Base-by-base conservation (phyloP, 2,329 filamentous ascomycete genomes). In the Trichoderma oligosporum region DNA sequence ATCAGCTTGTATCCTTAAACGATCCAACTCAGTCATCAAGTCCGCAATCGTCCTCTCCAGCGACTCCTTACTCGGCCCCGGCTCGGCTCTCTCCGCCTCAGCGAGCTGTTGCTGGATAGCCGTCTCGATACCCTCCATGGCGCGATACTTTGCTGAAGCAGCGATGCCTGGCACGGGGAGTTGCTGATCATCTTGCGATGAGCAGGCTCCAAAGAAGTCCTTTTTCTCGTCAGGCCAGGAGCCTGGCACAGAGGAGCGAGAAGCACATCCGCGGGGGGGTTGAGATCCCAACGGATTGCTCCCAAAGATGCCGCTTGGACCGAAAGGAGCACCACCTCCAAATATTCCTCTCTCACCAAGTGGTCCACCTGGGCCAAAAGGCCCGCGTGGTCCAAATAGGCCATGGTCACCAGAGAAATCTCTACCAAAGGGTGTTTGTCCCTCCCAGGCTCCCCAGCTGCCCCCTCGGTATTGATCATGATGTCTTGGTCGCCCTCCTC, bases 1-100 rank as follows among this genome's bases (percentile, higher is more conserved):
- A 52, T 82, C 78, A 2, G 74, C 77, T 64, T 78, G 73, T 5
- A 78, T 59, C 59, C 71, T 66, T 55, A 80, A 57, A 56, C 61
- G 56, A 51, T 75, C 71, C 24, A 79, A 62, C 45, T 70, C 68
- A 11, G 62, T 60, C 39, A 71, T 71, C 55, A 82, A 62, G 29
- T 65, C 67, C 56, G 74, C 70, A 38, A 78, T 66, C 61, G 74
- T 72, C 58, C 62, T 67, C 52, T 72, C 71, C 33, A 66, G 36
- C 6, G 63, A 67, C 6, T 52, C 47, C 41, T 61, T 63, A 31
- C 65, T 62, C 9, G 52, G 59, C 12, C 62, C 56, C 11, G 64
- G 63, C 7, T 64, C 60, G 20, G 67, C 56, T 16, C 60, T 51
- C 7, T 61, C 55, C 7, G 71, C 61, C 42, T 69, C 66, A 0